Evolutionary conservation across 1,139 yeast species (phyloP).

Genomic region (Magnusiomyces paraingens): DNA sequence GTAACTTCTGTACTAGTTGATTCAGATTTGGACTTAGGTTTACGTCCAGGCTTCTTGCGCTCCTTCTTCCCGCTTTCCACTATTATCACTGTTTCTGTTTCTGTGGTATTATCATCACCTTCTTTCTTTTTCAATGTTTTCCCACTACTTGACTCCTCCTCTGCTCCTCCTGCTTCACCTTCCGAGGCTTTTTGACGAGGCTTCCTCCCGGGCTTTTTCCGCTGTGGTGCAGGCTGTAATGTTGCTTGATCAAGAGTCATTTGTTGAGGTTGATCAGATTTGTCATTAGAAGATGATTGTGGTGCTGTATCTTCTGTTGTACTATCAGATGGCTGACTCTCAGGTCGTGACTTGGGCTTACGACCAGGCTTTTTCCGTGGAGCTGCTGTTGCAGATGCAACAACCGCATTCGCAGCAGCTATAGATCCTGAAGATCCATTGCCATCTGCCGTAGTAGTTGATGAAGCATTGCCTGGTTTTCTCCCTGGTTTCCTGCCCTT

Average conservation of each 20-base stretch:
- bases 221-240: neutral
- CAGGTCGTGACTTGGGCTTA: neutral
- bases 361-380: neutral
- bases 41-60: conserved; percentile 3
- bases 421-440: no score
- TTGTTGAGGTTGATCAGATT: neutral
- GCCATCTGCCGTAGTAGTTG: neutral
- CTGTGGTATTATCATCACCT: neutral
- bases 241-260: neutral
- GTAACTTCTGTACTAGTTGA: no score
- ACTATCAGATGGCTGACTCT: neutral
- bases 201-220: neutral
- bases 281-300: neutral
- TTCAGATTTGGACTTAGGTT: neutral
- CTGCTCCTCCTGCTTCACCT: no score
- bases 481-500: conserved; percentile 4
- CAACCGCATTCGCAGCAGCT: neutral
- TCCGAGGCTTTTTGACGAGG: no score
- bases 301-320: no score
- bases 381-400: neutral
- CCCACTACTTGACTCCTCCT: neutral
- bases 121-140: neutral
- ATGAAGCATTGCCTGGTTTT: neutral
- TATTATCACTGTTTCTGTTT: neutral
- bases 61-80: neutral